A percentile compares a stretch with the other conserved stretches of the same genome.
Evolutionary conservation across 768 basidiomycete genomes (phyloP).

Genomic region (Serendipita vermifera): DNA sequence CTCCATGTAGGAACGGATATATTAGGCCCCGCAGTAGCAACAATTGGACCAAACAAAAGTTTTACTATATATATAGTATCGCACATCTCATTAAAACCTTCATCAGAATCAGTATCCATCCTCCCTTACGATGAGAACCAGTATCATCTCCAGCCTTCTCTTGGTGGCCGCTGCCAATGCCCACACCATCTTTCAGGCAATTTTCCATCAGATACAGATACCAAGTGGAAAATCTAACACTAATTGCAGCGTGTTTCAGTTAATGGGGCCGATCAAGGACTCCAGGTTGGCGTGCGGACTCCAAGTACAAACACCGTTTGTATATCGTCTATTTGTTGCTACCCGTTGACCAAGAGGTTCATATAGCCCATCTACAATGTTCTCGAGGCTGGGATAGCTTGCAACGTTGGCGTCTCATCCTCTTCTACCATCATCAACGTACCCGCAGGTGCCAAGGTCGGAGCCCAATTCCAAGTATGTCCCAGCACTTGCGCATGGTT

Average conservation of each 20-base stretch:
- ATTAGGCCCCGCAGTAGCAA: too few species aligned
- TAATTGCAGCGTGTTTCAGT: neutral
- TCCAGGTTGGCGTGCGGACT: neutral
- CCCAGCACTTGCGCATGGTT: too few species aligned
- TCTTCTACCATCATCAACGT: constrained; percentile 7
- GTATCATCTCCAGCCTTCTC: neutral
- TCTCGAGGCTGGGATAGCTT: neutral
- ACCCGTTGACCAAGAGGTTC: constrained; percentile 13
- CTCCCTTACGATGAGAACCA: too few species aligned
- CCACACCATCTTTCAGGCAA: constrained; percentile 42
- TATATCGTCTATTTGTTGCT: neutral
- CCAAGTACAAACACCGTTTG: neutral
- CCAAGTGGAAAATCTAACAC: neutral
- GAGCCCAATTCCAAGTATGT: neutral
- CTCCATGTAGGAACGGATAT: too few species aligned
- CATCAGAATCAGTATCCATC: too few species aligned
- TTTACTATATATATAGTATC: too few species aligned
- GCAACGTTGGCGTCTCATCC: neutral
- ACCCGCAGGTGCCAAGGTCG: neutral
- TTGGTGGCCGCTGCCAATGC: constrained; percentile 26
- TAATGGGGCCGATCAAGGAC: neutral
- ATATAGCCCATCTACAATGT: neutral
- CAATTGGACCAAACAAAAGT: too few species aligned
- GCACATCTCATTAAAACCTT: too few species aligned
- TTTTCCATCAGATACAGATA: neutral